phyloP scores from a whole-genome alignment of 257 asterid genomes.

The Penstemon newberryi region DNA sequence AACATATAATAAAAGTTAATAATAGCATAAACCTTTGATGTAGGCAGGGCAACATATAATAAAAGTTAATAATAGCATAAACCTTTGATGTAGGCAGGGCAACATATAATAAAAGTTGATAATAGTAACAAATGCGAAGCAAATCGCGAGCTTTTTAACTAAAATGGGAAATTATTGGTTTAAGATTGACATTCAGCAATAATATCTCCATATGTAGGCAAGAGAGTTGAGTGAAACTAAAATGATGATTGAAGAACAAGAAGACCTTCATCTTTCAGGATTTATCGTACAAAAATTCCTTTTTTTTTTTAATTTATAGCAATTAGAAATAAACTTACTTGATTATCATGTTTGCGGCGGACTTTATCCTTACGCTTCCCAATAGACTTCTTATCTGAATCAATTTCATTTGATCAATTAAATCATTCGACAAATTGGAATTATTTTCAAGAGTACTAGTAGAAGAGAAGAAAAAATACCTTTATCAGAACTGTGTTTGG shows the following conservation, averaged over 20 bases:
- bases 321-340: constrained; percentile 50
- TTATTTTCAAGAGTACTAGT: not conserved
- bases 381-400: constrained; percentile 61
- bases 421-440: not conserved
- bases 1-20: constrained; percentile 5
- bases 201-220: not conserved
- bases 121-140: not conserved
- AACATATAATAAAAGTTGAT: constrained; percentile 8
- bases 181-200: not conserved
- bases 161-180: not conserved
- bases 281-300: not conserved
- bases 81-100: not conserved
- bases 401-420: constrained; percentile 28
- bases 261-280: not conserved
- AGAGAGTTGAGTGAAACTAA: constrained; percentile 9
- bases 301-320: not conserved
- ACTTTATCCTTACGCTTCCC: constrained; percentile 59
- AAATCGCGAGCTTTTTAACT: not conserved
- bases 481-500: constrained; percentile 51
- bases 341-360: constrained; percentile 44
- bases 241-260: too few relatives aligned
- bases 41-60: not conserved
- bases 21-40: not conserved
- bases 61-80: constrained; percentile 6
- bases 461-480: constrained; percentile 27